Evolutionary conservation across 768 basidiomycete genomes (phyloP).

Genomic region (Trametopsis cervina): DNA sequence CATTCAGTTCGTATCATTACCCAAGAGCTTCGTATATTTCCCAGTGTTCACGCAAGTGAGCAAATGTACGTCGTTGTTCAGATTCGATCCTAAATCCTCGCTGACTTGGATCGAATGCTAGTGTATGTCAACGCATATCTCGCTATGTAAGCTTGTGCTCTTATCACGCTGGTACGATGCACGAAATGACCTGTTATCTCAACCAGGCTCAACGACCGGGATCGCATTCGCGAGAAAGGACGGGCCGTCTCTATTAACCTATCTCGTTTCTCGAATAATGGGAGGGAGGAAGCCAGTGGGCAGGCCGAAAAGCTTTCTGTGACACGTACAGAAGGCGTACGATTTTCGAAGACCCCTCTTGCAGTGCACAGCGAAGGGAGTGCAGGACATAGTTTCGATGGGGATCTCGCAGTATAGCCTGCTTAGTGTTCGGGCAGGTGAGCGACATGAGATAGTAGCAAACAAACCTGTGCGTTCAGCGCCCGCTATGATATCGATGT

Average conservation of each 20-base stretch:
- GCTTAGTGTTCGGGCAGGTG: too few relatives aligned
- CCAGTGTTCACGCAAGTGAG: background rate
- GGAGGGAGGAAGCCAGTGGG: background rate
- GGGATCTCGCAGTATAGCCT: too few relatives aligned
- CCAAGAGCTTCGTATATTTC: background rate
- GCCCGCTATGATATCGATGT: too few relatives aligned
- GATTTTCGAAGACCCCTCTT: too few relatives aligned
- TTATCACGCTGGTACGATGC: background rate
- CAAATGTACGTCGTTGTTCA: background rate
- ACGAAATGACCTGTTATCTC: background rate
- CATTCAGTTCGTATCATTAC: background rate
- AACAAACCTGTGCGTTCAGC: too few relatives aligned
- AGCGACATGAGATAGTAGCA: too few relatives aligned
- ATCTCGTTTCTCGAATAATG: background rate
- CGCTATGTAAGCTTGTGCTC: slow-evolving; percentile 1
- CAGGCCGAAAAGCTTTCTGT: background rate
- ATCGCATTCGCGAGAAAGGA: background rate
- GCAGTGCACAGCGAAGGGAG: too few relatives aligned
- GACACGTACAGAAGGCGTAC: too few relatives aligned
- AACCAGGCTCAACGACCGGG: background rate
- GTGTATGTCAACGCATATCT: slow-evolving; percentile 6
- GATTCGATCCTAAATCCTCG: background rate
- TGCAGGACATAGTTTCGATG: too few relatives aligned
- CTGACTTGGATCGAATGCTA: background rate
- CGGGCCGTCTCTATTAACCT: background rate